Evolutionary conservation across 2,329 filamentous ascomycete species (phyloP).

Genomic region (Ramichloridium luteum): DNA sequence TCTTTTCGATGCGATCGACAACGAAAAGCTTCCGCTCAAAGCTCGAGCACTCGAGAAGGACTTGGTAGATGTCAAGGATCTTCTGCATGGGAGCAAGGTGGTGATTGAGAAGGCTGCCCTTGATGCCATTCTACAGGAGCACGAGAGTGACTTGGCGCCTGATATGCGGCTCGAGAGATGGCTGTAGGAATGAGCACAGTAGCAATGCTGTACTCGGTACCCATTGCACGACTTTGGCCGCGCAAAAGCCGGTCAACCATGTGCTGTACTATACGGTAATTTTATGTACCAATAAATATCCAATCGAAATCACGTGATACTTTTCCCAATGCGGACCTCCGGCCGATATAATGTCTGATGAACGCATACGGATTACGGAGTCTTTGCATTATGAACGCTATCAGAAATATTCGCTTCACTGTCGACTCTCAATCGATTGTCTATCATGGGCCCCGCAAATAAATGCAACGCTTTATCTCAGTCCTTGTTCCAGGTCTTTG

Average conservation of each 20-base stretch:
- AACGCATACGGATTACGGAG: no score
- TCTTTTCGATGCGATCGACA: constrained; percentile 55
- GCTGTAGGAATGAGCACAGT: neutral
- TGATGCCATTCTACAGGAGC: constrained; percentile 57
- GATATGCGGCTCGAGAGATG: neutral
- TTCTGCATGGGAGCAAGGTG: constrained; percentile 72
- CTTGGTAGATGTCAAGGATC: constrained; percentile 93
- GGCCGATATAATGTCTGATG: no score
- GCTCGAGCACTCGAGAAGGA: constrained; percentile 56
- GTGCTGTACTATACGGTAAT: no score
- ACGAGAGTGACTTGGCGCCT: constrained; percentile 48
- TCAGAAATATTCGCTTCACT: no score
- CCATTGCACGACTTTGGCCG: no score
- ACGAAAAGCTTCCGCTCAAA: constrained; percentile 47
- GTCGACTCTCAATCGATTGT: no score
- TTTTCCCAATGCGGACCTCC: neutral
- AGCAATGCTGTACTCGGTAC: no score
- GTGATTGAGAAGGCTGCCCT: constrained; percentile 78
- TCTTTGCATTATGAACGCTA: no score
- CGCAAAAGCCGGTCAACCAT: no score
- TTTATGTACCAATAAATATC: neutral
- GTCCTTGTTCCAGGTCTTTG: constrained; percentile 34
- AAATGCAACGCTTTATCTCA: no score
- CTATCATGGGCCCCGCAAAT: no score
- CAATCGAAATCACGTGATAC: constrained; percentile 1